Evolutionary conservation across 306 rosid genomes (phyloP), one percentile per base, ranked within the genome.

Genomic region (Pachyrhizus erosus): DNA sequence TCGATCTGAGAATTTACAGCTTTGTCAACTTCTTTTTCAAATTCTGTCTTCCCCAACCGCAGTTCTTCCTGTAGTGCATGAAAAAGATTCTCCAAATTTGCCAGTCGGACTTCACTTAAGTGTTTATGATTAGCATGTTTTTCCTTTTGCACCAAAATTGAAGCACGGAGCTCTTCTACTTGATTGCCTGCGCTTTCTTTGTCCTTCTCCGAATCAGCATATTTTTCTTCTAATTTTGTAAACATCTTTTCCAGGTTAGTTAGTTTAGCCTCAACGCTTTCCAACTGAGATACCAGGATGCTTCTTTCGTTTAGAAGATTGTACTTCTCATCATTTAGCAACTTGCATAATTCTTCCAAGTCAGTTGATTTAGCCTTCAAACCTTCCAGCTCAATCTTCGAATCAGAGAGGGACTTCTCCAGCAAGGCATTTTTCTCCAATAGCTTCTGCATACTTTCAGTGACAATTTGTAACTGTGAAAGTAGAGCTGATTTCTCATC

Each of bases 1-100:
- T 95, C 98, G 7, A 95, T 77, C 66, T 95, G 99, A 34, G 94
- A 90, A 84, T 93, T 89, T 43, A 93, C 91, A 43, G 98, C 94
- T 81, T 80, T 93, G 58, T 91, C 98, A 18, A 95, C 92, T 70
- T 91, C 94, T 79, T 89, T 91, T 74, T 91, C 98, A 81, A 91
- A 91, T 82, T 91, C 97, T 77, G 77, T 87, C 93, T 84, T 95
- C 83, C 93, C 92, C 87, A 83, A 57, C 52, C 48, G 84, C 55
- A 75, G 89, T 84, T 91, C 97, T 81, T 90, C 92, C 60, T 82
- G 90, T 57, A 93, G 87, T 65, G 86, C 71, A 81, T 71, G 87
- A 57, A 95, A 80, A 75, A 87, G 71, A 77, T 76, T 84, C 76
- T 95, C 96, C 90, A 95, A 87, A 78, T 86, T 90, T 5, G 80